These are phyloP conservation scores for Gnaphalium uliginosum DNA, from an alignment of 129 eudicot genomes.

Conservation along the genomic window DNA sequence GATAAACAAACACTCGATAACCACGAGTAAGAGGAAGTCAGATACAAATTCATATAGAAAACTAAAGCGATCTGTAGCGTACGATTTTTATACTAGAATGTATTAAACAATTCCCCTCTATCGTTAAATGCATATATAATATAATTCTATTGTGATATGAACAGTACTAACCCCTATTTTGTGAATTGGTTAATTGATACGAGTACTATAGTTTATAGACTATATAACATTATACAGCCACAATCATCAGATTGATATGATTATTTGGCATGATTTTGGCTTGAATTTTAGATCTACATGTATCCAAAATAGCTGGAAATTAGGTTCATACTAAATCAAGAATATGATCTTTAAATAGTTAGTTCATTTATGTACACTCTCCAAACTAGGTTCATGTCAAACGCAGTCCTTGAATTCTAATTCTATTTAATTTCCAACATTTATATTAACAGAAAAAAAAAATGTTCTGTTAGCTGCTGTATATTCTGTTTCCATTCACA, in stretches of 20 bases:
- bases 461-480: too few species aligned
- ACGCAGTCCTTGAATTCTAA: too few species aligned
- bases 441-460: background rate
- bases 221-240: background rate
- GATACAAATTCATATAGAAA: background rate
- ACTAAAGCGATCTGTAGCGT: background rate
- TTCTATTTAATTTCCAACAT: too few species aligned
- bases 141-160: background rate
- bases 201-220: background rate
- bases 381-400: too few species aligned
- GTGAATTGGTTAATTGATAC: background rate
- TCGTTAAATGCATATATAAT: slow-evolving; percentile 16
- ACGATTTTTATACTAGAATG: background rate
- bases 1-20: slow-evolving; percentile 40
- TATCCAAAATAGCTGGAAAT: background rate
- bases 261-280: background rate
- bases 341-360: background rate
- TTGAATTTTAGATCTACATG: background rate
- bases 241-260: background rate
- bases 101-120: background rate
- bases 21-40: background rate
- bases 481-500: too few species aligned
- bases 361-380: background rate
- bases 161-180: background rate
- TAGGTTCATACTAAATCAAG: background rate